Conservation (phyloP, 108 stramenopile species). For the Nannochloropsis gaditana region DNA sequence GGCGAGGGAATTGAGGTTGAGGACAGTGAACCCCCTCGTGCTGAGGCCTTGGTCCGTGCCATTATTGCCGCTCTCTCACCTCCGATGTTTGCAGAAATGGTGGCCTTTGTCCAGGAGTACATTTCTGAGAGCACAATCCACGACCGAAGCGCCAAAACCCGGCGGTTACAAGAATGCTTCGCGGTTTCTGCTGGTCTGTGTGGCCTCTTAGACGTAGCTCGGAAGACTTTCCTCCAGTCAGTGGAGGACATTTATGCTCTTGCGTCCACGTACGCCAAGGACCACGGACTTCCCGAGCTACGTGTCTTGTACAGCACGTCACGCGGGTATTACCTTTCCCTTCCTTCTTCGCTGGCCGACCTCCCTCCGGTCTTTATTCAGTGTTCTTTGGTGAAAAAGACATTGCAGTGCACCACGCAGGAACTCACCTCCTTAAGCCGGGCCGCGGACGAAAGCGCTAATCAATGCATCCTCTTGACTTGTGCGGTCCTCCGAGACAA, state of each 20-base stretch:
- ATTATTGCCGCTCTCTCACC: slow-evolving; percentile 35
- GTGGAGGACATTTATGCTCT: slow-evolving; percentile 51
- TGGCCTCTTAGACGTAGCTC: slow-evolving; percentile 50
- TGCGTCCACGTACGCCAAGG: slow-evolving; percentile 22
- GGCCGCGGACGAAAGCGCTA: slow-evolving; percentile 6
- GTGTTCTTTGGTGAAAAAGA: neutral
- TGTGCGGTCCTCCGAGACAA: neutral
- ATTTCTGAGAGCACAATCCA: slow-evolving; percentile 40
- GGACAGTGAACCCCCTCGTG: neutral
- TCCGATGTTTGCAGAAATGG: slow-evolving; percentile 37
- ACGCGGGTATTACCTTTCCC: slow-evolving; percentile 19
- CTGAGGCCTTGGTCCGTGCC: slow-evolving; percentile 34
- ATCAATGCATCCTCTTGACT: neutral
- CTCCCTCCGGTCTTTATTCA: neutral
- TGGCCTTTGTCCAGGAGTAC: slow-evolving; percentile 27
- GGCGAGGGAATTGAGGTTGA: neutral
- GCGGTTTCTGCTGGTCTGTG: slow-evolving; percentile 41
- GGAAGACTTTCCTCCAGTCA: slow-evolving; percentile 48
- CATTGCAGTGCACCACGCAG: neutral
- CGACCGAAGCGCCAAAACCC: slow-evolving; percentile 37
- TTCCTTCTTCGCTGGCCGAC: neutral
- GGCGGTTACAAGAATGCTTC: slow-evolving; percentile 51
- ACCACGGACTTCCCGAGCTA: slow-evolving; percentile 6
- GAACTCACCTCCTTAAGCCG: neutral
- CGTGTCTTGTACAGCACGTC: slow-evolving; percentile 6